Conservation (phyloP, 1,139 yeast genomes). For the Citeromyces hawaiiensis region DNA sequence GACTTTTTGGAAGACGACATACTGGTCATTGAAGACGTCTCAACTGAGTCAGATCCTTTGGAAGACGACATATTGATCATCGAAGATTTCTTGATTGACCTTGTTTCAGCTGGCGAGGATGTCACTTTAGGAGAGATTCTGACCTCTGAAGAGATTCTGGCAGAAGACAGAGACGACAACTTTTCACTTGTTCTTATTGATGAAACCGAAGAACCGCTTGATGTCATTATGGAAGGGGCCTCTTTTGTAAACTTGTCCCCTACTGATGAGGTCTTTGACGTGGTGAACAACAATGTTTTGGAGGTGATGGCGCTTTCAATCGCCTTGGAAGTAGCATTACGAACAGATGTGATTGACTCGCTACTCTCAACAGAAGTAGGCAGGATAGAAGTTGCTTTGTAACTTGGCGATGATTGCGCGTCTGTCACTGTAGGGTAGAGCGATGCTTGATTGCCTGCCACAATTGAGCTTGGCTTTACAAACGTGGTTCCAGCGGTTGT, state of each 20-base stretch:
- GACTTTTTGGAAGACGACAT: too few relatives aligned
- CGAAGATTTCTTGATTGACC: background rate
- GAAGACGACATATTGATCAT: background rate
- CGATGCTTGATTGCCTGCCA: background rate
- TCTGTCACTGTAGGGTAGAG: background rate
- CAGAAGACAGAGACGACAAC: too few relatives aligned
- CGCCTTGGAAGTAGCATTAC: background rate
- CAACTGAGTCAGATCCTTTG: background rate
- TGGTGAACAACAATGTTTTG: background rate
- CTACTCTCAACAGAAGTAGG: background rate
- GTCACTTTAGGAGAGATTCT: too few relatives aligned
- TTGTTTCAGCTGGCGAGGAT: background rate
- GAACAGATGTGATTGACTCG: background rate
- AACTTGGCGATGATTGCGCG: background rate
- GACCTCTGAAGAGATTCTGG: too few relatives aligned
- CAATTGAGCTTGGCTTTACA: too few relatives aligned
- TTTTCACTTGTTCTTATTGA: background rate
- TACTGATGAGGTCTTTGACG: too few relatives aligned
- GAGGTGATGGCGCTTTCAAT: background rate
- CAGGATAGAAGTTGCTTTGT: background rate
- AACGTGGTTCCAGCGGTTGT: too few relatives aligned
- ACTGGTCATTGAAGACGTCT: background rate
- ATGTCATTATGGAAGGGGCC: background rate
- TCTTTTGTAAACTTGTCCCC: too few relatives aligned
- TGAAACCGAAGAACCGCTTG: background rate